Percentiles rank a stretch among this genome's conserved stretches.
Conservation (phyloP, 2,329 filamentous ascomycete species). For the Sarocladium oryzae region DNA sequence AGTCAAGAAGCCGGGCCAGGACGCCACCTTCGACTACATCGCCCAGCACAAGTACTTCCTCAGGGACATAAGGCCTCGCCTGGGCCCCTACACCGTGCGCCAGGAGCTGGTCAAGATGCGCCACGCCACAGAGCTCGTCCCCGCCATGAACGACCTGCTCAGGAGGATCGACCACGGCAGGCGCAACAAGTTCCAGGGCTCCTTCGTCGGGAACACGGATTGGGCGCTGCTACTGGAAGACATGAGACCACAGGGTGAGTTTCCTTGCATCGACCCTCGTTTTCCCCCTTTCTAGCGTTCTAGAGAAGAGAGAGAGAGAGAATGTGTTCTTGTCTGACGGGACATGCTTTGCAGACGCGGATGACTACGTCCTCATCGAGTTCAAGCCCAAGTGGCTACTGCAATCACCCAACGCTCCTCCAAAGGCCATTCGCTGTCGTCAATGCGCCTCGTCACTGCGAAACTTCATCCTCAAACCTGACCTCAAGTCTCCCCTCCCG, state of each 20-base stretch:
- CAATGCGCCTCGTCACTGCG: slow-evolving; percentile 57
- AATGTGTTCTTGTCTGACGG: too few relatives aligned
- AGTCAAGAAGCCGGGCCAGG: slow-evolving; percentile 19
- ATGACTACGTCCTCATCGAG: slow-evolving; percentile 47
- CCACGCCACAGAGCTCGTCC: slow-evolving; percentile 26
- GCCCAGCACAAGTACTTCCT: slow-evolving; percentile 31
- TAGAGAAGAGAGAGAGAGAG: too few relatives aligned
- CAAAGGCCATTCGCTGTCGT: slow-evolving; percentile 57
- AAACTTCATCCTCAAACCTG: slow-evolving; percentile 26
- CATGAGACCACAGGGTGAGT: slow-evolving; percentile 44
- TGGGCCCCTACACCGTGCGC: slow-evolving; percentile 27
- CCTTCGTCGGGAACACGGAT: slow-evolving; percentile 46
- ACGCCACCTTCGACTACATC: slow-evolving; percentile 29
- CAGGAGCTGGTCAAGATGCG: slow-evolving; percentile 32
- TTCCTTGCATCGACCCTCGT: too few relatives aligned
- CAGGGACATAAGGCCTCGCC: slow-evolving; percentile 26
- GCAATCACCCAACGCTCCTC: slow-evolving; percentile 67
- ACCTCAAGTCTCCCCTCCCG: slow-evolving; percentile 26
- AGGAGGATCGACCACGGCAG: slow-evolving; percentile 14
- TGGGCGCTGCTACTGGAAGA: slow-evolving; percentile 68
- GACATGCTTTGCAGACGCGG: slow-evolving; percentile 14
- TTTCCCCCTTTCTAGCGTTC: too few relatives aligned
- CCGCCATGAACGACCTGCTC: slow-evolving; percentile 48
- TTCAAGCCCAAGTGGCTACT: slow-evolving; percentile 83
- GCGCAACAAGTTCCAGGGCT: slow-evolving; percentile 40